Evolutionary conservation across 495 filamentous ascomycete genomes (phyloP), one percentile per base, ranked within the genome.

Genomic region (Halenospora varia): DNA sequence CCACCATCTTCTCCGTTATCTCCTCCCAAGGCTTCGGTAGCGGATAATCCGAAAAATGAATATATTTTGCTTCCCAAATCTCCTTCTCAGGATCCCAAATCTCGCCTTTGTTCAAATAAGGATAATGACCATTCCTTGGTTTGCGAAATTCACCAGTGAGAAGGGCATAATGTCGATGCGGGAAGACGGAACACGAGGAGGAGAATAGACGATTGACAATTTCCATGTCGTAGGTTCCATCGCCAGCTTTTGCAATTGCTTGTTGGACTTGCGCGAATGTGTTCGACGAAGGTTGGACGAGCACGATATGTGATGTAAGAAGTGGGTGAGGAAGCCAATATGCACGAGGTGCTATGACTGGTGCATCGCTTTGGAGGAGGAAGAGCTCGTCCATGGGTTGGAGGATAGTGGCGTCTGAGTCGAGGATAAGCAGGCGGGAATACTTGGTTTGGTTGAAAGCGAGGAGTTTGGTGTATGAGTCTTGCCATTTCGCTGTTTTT

Each of bases 1-100:
- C n/a, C 8, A 49, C 47, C 10, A 24, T 20, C 10, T 49, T 25
- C 47, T 24, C 11, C 19, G 20, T 49, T 3, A 49, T 49, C 3
- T 9, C 19, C 47, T 24, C 22, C 88, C 88, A 92, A 0, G 88
- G 88, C 68, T 93, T 93, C 2, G 88, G 88, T 42, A 90, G 61
- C 2, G 89, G 89, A 83, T 84, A 88, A 64, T 94, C 90, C 2
- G 81, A 86, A 64, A 96, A 93, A 70, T 92, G 90, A 0, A 94
- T 77, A 13, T 90, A 78, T 62, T 87, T 92, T 10, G 86, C 87
- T 65, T 92, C 84, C 19, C 76, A 71, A 26, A 84, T 70, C 25
- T 81, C 78, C 44, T 68, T 75, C 11, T 84, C 76, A 0, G 89
- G 78, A 68, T 92, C 82, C 88, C 90, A 96, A 18, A 64, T 68